phyloP scores from a whole-genome alignment of 768 basidiomycete species.

The Lyophyllum decastes region DNA sequence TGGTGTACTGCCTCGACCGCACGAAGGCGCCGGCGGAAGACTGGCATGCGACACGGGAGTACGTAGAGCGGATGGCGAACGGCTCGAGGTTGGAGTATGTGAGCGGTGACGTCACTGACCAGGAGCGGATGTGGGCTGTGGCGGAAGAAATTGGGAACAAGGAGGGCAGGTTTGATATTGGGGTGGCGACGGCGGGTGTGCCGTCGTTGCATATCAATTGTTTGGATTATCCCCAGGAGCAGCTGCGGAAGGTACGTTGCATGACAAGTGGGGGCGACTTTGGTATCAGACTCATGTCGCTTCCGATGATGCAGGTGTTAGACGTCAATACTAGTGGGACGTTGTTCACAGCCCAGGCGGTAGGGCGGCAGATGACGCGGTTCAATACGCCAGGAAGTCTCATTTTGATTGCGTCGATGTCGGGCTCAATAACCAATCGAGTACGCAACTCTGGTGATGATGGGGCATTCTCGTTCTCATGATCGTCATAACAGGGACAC shows the following conservation, averaged over 20 bases:
- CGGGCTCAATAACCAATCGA: constrained; percentile 42
- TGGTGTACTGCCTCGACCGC: constrained; percentile 70
- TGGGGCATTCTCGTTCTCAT: not conserved
- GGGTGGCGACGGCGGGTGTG: constrained; percentile 79
- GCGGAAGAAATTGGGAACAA: constrained; percentile 61
- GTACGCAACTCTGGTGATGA: not conserved
- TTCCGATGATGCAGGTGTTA: constrained; percentile 46
- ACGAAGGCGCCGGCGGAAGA: constrained; percentile 55
- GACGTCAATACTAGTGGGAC: constrained; percentile 70
- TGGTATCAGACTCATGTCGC: not conserved
- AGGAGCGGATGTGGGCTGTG: constrained; percentile 56
- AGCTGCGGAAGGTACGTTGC: constrained; percentile 60
- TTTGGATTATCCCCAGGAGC: constrained; percentile 62
- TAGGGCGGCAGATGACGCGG: constrained; percentile 60
- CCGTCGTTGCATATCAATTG: constrained; percentile 60
- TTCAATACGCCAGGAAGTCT: constrained; percentile 60
- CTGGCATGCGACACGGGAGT: constrained; percentile 44
- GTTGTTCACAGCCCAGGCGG: constrained; percentile 65
- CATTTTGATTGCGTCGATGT: constrained; percentile 68
- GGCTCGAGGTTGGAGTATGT: constrained; percentile 56
- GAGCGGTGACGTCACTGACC: constrained; percentile 64
- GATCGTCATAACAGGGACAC: constrained; percentile 45
- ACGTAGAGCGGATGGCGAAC: constrained; percentile 13
- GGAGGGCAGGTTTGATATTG: constrained; percentile 74
- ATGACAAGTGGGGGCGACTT: not conserved